These are phyloP conservation scores for Pleurotus giganteus DNA, from an alignment of 768 basidiomycete genomes.

Conservation along the genomic window DNA sequence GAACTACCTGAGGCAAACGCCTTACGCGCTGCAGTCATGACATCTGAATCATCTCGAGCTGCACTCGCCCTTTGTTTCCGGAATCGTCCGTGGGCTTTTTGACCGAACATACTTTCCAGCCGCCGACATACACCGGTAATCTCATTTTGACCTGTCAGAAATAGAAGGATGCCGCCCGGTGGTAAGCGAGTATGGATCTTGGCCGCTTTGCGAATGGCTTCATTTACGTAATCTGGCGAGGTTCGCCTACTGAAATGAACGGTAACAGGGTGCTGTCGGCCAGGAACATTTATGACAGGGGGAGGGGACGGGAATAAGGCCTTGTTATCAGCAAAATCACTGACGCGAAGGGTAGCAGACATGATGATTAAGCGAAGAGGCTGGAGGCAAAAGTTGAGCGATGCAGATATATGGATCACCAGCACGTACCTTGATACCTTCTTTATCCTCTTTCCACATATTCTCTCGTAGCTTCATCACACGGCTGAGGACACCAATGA, in stretches of 20 bases:
- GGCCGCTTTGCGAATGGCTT: conserved; percentile 84
- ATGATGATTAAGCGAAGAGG: conserved; percentile 94
- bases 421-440: conserved; percentile 59
- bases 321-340: conserved; percentile 87
- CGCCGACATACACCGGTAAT: conserved; percentile 82
- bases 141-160: conserved; percentile 95
- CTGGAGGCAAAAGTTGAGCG: conserved; percentile 32
- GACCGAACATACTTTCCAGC: conserved; percentile 75
- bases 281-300: conserved; percentile 87
- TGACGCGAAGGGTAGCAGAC: conserved; percentile 95
- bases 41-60: conserved; percentile 11
- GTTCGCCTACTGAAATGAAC: conserved; percentile 91
- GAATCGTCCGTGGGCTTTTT: conserved; percentile 57
- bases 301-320: conserved; percentile 80
- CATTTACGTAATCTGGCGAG: conserved; percentile 80
- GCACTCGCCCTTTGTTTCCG: conserved; percentile 31
- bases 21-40: conserved; percentile 3
- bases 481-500: conserved; percentile 95
- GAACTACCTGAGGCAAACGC: neutral
- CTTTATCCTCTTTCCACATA: conserved; percentile 80
- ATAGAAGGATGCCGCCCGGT: conserved; percentile 89
- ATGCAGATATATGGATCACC: conserved; percentile 5
- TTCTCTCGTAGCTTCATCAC: conserved; percentile 88
- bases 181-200: conserved; percentile 94
- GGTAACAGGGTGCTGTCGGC: conserved; percentile 94